Evolutionary conservation across 1,139 yeast species (phyloP).

Genomic region (Yamadazyma spencermartinsiae): DNA sequence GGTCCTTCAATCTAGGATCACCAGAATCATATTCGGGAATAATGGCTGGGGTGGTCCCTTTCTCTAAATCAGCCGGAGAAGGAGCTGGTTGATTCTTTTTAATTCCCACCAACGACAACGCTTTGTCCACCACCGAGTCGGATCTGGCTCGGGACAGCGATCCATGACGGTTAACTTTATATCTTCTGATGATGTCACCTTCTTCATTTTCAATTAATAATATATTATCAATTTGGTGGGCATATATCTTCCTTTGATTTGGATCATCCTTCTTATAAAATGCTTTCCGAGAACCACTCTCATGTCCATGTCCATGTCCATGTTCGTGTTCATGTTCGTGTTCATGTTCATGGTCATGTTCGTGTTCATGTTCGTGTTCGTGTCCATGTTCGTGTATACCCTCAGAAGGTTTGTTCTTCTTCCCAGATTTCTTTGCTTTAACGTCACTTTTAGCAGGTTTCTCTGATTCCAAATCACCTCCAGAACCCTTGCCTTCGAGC

Average conservation of each 20-base stretch:
- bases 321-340: no score
- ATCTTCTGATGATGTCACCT: constrained; percentile 87
- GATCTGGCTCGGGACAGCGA: constrained; percentile 24
- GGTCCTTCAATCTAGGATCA: constrained; percentile 19
- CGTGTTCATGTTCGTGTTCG: no score
- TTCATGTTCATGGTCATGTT: no score
- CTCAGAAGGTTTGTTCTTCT: no score
- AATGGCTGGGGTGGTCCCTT: constrained; percentile 8
- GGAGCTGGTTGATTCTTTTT: constrained; percentile 22
- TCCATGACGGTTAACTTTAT: constrained; percentile 62
- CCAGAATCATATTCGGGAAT: constrained; percentile 23
- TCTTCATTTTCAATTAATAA: constrained; percentile 86
- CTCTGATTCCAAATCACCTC: background rate
- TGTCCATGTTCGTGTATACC: no score
- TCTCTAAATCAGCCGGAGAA: constrained; percentile 13
- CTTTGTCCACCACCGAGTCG: constrained; percentile 39
- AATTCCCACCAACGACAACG: constrained; percentile 54
- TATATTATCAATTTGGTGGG: constrained; percentile 60
- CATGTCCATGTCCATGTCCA: no score
- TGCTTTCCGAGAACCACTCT: constrained; percentile 20
- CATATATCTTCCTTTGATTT: constrained; percentile 37
- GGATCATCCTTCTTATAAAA: constrained; percentile 34
- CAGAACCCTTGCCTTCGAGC: constrained; percentile 3
- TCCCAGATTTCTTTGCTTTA: background rate
- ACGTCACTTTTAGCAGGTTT: background rate